Evolutionary conservation across 768 basidiomycete genomes (phyloP), one percentile per base, ranked within the genome.

Genomic region (Naematelia aurantialba): DNA sequence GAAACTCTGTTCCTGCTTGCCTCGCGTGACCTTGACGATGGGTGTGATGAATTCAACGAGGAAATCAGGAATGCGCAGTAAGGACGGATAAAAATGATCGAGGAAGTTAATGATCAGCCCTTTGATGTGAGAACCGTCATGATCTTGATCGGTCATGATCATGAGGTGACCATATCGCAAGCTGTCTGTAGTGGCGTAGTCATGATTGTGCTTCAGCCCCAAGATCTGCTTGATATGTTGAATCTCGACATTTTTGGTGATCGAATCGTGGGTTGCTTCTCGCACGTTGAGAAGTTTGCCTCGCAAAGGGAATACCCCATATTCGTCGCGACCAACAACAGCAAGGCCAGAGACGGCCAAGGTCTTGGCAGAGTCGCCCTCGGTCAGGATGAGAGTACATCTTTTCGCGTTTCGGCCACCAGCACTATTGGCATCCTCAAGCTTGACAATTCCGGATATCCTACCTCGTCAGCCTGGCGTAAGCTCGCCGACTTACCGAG

Each of bases 71-170:
- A 96, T 78, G 75, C 87, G 91, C 58, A 99, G 82, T 21, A 99
- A 81, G 1, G 94, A 96, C 0, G 96, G 96, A 77, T 88, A 97
- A 77, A 92, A 98, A 74, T 93, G 88, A 70, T 98, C 96, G 60
- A 99, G 80, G 77, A 92, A 98, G 79, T 99, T 99, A 80, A 99
- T 93, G 50, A 99, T 82, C 5, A 98, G 84, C n/a, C 96, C 96
- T 78, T 99, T 99, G 80, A 99, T 99, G 79, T 99, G 96, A n/a
- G 96, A 98, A 52, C 96, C 96, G 78, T 99, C 96, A 79, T 98
- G 91, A 84, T 99, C 96, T 91, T 96, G 72, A 87, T 99, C 96
- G 3, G 96, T 91, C 96, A 99, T 99, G 68, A 99, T 90, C 96
- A 99, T 99, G 50, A 99, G 75, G 52, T 87, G 85, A 1, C 96